Percentiles rank a stretch among this genome's conserved stretches.
Evolutionary conservation across 805 yeast species (phyloP).

Genomic region (Ogataea pignaliae): DNA sequence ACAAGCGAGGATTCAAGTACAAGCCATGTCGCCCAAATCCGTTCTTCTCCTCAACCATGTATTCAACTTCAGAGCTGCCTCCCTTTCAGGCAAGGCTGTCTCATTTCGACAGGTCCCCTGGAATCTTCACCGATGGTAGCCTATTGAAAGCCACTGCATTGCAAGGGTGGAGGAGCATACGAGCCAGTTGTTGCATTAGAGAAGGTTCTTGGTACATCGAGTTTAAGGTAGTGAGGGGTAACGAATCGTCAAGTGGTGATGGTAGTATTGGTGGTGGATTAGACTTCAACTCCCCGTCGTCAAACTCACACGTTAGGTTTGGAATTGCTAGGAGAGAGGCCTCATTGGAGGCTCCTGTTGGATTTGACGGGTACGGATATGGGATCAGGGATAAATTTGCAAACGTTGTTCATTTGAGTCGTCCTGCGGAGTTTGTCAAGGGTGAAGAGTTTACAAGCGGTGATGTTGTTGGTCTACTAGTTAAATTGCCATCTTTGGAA

Average conservation of each 20-base stretch:
- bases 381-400: slow-evolving; percentile 80
- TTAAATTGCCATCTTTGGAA: slow-evolving; percentile 57
- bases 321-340: slow-evolving; percentile 88
- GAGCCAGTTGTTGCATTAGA: slow-evolving; percentile 69
- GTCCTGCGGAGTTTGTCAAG: slow-evolving; percentile 52
- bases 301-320: slow-evolving; percentile 54
- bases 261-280: slow-evolving; percentile 4
- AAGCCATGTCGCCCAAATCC: slow-evolving; percentile 74
- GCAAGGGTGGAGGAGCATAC: slow-evolving; percentile 75
- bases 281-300: too few relatives aligned
- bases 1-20: slow-evolving; percentile 78
- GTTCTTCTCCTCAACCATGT: slow-evolving; percentile 49
- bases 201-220: slow-evolving; percentile 85
- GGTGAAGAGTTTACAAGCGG: slow-evolving; percentile 57
- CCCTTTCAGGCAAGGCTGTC: slow-evolving; percentile 58
- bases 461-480: slow-evolving; percentile 76
- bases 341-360: slow-evolving; percentile 89
- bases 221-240: slow-evolving; percentile 43
- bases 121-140: slow-evolving; percentile 40
- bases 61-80: slow-evolving; percentile 68
- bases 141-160: slow-evolving; percentile 47
- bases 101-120: slow-evolving; percentile 66
- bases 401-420: slow-evolving; percentile 68
- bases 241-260: slow-evolving; percentile 13
- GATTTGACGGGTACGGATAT: slow-evolving; percentile 91